phyloP scores from a whole-genome alignment of 2,329 filamentous ascomycete species.

The Neofusicoccum parvum region DNA sequence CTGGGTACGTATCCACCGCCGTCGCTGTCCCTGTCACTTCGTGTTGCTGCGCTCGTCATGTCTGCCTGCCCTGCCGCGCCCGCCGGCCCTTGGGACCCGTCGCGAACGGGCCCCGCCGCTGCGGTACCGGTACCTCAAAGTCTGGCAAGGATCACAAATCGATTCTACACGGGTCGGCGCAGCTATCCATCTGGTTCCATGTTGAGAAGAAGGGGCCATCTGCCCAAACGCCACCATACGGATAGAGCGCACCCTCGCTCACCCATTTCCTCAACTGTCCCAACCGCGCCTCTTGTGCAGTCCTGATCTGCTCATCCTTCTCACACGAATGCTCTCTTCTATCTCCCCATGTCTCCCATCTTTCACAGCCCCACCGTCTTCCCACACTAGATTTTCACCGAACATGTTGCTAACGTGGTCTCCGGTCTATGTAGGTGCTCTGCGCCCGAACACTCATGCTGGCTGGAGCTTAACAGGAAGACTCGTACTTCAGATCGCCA shows the following conservation, averaged over 20 bases:
- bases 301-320: too few relatives aligned
- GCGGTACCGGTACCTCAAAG: conserved; percentile 1
- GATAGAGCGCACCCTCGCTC: background rate
- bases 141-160: background rate
- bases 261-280: too few relatives aligned
- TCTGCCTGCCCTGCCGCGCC: background rate
- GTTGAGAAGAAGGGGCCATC: background rate
- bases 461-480: background rate
- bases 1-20: conserved; percentile 9
- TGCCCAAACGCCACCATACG: background rate
- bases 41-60: background rate
- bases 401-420: background rate
- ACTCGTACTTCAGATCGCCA: conserved; percentile 36
- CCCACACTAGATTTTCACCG: too few relatives aligned
- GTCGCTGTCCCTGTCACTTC: background rate
- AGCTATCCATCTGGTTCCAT: too few relatives aligned
- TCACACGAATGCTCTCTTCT: too few relatives aligned
- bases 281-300: too few relatives aligned
- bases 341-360: background rate
- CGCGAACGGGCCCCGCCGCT: background rate
- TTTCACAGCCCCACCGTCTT: background rate
- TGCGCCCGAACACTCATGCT: conserved; percentile 16
- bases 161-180: too few relatives aligned
- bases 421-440: background rate
- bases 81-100: background rate